A percentile compares a stretch with the other conserved stretches of the same genome.
These are phyloP conservation scores for Penicillium macrosclerotiorum DNA, from an alignment of 495 filamentous ascomycete species.

Conservation along the genomic window DNA sequence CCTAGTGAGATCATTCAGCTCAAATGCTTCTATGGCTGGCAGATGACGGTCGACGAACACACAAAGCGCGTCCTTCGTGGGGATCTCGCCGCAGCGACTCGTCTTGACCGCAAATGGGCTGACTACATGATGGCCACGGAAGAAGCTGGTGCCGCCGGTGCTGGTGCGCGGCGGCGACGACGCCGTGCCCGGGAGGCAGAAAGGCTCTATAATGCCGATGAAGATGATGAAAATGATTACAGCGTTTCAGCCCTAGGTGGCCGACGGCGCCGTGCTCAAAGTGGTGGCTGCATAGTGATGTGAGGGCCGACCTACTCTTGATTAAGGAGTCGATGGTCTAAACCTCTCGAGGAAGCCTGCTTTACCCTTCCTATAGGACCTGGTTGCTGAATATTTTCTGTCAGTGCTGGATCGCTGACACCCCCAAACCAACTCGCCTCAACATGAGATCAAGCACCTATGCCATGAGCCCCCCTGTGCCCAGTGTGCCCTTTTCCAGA, in stretches of 20 bases:
- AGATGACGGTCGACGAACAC: constrained; percentile 91
- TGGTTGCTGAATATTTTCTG: too few relatives aligned
- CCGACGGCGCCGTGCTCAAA: constrained; percentile 52
- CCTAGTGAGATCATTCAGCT: constrained; percentile 75
- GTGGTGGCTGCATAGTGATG: constrained; percentile 56
- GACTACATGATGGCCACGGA: constrained; percentile 91
- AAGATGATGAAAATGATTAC: constrained; percentile 57
- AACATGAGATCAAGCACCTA: too few relatives aligned
- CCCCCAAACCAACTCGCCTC: too few relatives aligned
- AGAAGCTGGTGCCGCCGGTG: constrained; percentile 72
- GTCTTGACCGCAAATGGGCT: constrained; percentile 87
- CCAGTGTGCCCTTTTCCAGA: too few relatives aligned
- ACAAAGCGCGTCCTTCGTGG: constrained; percentile 77
- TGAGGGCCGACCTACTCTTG: too few relatives aligned
- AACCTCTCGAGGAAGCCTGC: too few relatives aligned
- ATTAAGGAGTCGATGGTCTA: too few relatives aligned
- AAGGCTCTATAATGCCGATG: constrained; percentile 67
- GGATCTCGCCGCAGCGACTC: constrained; percentile 64
- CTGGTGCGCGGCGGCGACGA: constrained; percentile 62
- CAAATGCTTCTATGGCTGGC: constrained; percentile 94
- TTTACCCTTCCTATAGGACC: too few relatives aligned
- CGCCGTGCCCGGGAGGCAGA: constrained; percentile 75
- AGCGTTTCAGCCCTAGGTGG: constrained; percentile 25
- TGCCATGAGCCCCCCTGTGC: too few relatives aligned
- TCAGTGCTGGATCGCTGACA: constrained; percentile 18